Evolutionary conservation across 2,329 filamentous ascomycete species (phyloP).

Genomic region (Hypomyces perniciosus): DNA sequence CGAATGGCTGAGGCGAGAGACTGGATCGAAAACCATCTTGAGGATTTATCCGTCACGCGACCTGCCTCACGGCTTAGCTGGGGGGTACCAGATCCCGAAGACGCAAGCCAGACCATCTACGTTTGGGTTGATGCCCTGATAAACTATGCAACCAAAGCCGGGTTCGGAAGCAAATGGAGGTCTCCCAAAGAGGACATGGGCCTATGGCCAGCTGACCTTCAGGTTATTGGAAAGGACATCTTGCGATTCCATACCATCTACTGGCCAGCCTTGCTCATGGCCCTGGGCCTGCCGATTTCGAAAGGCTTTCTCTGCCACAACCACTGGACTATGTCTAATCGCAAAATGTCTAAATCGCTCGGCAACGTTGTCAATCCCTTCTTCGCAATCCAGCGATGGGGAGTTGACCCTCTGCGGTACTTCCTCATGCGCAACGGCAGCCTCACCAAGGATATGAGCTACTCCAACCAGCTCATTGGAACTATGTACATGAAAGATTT

Average conservation of each 20-base stretch:
- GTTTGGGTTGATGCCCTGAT: slow-evolving; percentile 96
- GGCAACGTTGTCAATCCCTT: slow-evolving; percentile 96
- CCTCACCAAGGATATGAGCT: slow-evolving; percentile 72
- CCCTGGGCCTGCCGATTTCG: slow-evolving; percentile 71
- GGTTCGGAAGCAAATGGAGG: slow-evolving; percentile 60
- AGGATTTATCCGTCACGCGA: slow-evolving; percentile 85
- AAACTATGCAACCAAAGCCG: slow-evolving; percentile 85
- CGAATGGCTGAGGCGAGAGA: slow-evolving; percentile 74
- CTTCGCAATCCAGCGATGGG: slow-evolving; percentile 83
- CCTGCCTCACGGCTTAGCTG: slow-evolving; percentile 72
- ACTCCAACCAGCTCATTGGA: slow-evolving; percentile 72
- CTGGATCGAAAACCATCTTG: slow-evolving; percentile 70
- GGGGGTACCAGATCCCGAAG: slow-evolving; percentile 85
- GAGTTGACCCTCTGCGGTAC: slow-evolving; percentile 80
- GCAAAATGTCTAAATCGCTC: slow-evolving; percentile 94
- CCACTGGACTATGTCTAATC: slow-evolving; percentile 87
- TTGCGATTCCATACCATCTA: slow-evolving; percentile 94
- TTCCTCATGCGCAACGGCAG: slow-evolving; percentile 80
- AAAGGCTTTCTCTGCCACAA: slow-evolving; percentile 80
- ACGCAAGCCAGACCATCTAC: slow-evolving; percentile 84
- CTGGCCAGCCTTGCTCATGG: slow-evolving; percentile 95
- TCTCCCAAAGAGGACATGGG: slow-evolving; percentile 55
- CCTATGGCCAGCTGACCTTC: slow-evolving; percentile 86
- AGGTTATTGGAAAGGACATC: slow-evolving; percentile 95
- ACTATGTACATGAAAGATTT: slow-evolving; percentile 74